Percentiles rank a stretch among this genome's conserved stretches.
These are phyloP conservation scores for Arachis stenosperma DNA, from an alignment of 306 rosid genomes.

Conservation along the genomic window DNA sequence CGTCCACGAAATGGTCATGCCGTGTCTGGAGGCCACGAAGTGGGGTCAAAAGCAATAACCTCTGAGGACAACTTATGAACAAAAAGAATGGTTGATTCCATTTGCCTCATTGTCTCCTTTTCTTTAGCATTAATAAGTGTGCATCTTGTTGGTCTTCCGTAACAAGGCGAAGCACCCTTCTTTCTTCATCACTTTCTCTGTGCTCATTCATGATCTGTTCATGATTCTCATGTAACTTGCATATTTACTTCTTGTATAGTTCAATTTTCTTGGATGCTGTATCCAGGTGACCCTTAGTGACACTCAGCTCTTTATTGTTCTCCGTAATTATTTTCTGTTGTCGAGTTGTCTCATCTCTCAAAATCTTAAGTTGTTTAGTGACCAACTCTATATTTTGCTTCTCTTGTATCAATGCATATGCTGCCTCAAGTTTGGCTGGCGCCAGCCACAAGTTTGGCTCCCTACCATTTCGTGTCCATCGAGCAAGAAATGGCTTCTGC, in stretches of 20 bases:
- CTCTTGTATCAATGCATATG: conserved; percentile 53
- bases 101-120: conserved; percentile 59
- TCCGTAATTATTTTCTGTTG: conserved; percentile 54
- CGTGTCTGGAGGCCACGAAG: too few species aligned
- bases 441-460: too few species aligned
- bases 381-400: conserved; percentile 45
- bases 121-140: conserved; percentile 55
- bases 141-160: conserved; percentile 52
- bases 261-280: conserved; percentile 50
- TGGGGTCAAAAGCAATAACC: conserved; percentile 53
- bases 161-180: conserved; percentile 42
- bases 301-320: conserved; percentile 48
- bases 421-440: conserved; percentile 31
- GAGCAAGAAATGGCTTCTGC: too few species aligned
- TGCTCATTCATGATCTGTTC: conserved; percentile 50
- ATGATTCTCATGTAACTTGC: conserved; percentile 47
- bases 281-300: conserved; percentile 46
- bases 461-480: too few species aligned
- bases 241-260: conserved; percentile 45
- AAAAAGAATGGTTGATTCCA: conserved; percentile 50
- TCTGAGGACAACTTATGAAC: conserved; percentile 44
- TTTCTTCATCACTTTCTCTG: conserved; percentile 56
- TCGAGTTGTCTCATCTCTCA: conserved; percentile 43
- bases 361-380: conserved; percentile 49
- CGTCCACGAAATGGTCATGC: too few species aligned